Evolutionary conservation across 257 asterid genomes (phyloP).

Genomic region (Ocimum tenuiflorum): DNA sequence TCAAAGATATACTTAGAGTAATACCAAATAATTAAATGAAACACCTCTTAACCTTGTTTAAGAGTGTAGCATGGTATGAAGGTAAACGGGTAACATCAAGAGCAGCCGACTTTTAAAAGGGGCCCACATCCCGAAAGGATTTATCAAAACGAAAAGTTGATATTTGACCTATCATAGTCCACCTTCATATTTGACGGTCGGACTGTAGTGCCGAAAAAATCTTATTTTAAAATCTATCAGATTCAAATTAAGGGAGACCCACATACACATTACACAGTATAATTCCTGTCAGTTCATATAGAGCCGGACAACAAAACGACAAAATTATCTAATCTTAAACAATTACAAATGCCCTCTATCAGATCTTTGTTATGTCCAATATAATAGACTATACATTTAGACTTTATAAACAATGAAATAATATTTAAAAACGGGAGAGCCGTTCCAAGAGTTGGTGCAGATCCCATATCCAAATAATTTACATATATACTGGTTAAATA

Average conservation of each 20-base stretch:
- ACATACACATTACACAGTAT: too few relatives aligned
- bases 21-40: too few relatives aligned
- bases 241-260: too few relatives aligned
- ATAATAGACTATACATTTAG: slow-evolving; percentile 1
- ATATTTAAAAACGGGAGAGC: slow-evolving; percentile 23
- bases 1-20: too few relatives aligned
- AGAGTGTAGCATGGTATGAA: too few relatives aligned
- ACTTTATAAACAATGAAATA: slow-evolving; percentile 14
- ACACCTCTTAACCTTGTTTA: too few relatives aligned
- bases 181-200: background rate
- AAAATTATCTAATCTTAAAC: background rate
- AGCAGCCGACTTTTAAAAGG: background rate
- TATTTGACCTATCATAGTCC: slow-evolving; percentile 36
- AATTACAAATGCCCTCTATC: slow-evolving; percentile 13
- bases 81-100: background rate
- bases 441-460: too few relatives aligned
- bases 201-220: slow-evolving; percentile 4
- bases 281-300: background rate
- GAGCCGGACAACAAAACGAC: slow-evolving; percentile 4
- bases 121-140: slow-evolving; percentile 14
- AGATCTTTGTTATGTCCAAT: background rate
- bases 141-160: slow-evolving; percentile 45
- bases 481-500: too few relatives aligned
- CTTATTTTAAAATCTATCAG: too few relatives aligned
- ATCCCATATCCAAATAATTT: too few relatives aligned